A percentile compares a stretch with the other conserved stretches of the same genome.
Conservation (phyloP, 768 basidiomycete genomes). For the Termitomyces sp. region DNA sequence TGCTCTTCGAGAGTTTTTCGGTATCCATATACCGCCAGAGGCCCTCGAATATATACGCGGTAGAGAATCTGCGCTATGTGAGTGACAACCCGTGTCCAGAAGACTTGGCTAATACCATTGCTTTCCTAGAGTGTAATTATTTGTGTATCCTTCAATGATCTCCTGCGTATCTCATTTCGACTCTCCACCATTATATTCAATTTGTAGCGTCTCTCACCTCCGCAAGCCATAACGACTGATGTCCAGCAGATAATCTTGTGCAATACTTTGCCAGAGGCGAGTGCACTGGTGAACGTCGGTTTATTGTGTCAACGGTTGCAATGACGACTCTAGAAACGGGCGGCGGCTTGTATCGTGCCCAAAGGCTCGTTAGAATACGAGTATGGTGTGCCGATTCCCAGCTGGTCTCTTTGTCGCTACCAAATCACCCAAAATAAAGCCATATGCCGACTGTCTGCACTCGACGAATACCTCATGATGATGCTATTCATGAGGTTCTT, state of each 20-base stretch:
- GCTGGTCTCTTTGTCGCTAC: no score
- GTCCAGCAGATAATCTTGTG: not conserved
- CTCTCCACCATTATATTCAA: not conserved
- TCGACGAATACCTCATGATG: no score
- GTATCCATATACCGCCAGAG: conserved; percentile 1
- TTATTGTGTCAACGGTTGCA: no score
- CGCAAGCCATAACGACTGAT: not conserved
- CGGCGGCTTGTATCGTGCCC: no score
- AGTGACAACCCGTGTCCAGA: not conserved
- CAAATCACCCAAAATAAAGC: no score
- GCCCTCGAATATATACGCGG: conserved; percentile 6
- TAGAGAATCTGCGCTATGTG: conserved; percentile 38
- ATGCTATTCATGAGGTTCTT: no score
- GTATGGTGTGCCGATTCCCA: no score
- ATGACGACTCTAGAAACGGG: no score
- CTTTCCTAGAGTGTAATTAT: not conserved
- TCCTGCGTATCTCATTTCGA: not conserved
- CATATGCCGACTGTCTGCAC: no score
- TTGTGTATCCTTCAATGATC: not conserved
- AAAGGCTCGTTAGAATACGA: no score
- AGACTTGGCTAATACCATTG: not conserved
- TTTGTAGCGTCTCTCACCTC: not conserved
- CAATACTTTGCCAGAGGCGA: no score
- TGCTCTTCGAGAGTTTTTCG: conserved; percentile 11
- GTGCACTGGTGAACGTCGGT: no score